Percentiles rank a stretch among this genome's conserved stretches.
Evolutionary conservation across 164 flowering plant species (phyloP).

Genomic region (Aristolochia fimbriata): DNA sequence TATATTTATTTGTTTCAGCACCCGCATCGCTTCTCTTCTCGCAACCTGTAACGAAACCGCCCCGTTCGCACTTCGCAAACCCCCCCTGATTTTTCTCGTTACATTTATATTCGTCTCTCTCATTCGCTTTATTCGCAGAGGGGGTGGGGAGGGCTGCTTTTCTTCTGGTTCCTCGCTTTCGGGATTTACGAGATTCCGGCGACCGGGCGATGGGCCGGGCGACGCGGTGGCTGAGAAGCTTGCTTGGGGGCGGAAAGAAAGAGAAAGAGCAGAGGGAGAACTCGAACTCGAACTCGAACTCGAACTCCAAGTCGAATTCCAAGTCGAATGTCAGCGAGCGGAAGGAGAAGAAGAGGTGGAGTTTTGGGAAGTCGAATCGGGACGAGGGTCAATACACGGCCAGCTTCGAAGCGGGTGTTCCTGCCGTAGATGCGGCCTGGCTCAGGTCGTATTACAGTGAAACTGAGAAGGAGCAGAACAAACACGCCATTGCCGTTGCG

Average conservation of each 20-base stretch:
- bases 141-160: not conserved
- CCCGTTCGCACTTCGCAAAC: no score
- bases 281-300: constrained; percentile 15
- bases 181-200: not conserved
- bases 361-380: constrained; percentile 43
- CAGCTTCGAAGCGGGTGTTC: constrained; percentile 1
- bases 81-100: no score
- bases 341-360: constrained; percentile 60
- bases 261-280: constrained; percentile 30
- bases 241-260: constrained; percentile 60
- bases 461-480: constrained; percentile 58
- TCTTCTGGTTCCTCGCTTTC: not conserved
- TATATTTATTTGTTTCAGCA: constrained; percentile 6
- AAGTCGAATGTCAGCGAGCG: constrained; percentile 20
- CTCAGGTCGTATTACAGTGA: constrained; percentile 45
- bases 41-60: constrained; percentile 12
- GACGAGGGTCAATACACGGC: constrained; percentile 15
- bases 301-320: constrained; percentile 12
- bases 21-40: constrained; percentile 2
- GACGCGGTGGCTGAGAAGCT: constrained; percentile 56
- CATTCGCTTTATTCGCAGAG: no score
- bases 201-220: constrained; percentile 60
- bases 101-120: no score
- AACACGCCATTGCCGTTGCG: constrained; percentile 94
- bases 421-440: constrained; percentile 20